Conservation (phyloP, 495 filamentous ascomycete genomes). For the Penicillium atrosanguineum region DNA sequence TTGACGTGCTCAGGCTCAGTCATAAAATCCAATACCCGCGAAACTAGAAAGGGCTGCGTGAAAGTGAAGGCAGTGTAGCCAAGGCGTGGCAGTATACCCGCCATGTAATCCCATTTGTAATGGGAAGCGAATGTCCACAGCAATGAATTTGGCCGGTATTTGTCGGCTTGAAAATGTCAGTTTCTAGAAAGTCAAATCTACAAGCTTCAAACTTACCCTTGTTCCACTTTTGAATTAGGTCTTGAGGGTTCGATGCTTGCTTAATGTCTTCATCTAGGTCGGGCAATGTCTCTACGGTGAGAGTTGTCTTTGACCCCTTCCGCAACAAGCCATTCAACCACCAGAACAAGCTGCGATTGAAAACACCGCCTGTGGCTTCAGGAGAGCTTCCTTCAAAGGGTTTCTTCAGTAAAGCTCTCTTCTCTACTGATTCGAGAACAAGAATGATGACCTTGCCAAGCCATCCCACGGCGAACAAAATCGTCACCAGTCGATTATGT, state of each 20-base stretch:
- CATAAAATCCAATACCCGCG: slow-evolving; percentile 43
- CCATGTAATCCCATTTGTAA: slow-evolving; percentile 34
- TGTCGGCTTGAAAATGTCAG: slow-evolving; percentile 14
- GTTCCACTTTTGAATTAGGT: slow-evolving; percentile 38
- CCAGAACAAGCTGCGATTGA: slow-evolving; percentile 47
- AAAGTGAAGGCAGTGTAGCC: slow-evolving; percentile 54
- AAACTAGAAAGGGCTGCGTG: slow-evolving; percentile 60
- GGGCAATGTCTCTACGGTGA: slow-evolving; percentile 42
- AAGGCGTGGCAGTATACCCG: slow-evolving; percentile 47
- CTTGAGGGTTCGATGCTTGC: slow-evolving; percentile 28
- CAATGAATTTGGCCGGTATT: slow-evolving; percentile 32
- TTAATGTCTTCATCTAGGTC: slow-evolving; percentile 37
- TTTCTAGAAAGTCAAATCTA: too few relatives aligned
- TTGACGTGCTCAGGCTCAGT: slow-evolving; percentile 28
- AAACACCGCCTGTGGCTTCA: slow-evolving; percentile 52
- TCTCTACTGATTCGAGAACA: slow-evolving; percentile 51
- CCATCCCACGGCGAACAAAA: slow-evolving; percentile 19
- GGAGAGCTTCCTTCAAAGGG: slow-evolving; percentile 38
- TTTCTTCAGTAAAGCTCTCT: slow-evolving; percentile 39
- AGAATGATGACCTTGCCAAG: slow-evolving; percentile 42
- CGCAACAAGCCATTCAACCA: slow-evolving; percentile 55
- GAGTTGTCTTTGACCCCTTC: slow-evolving; percentile 39
- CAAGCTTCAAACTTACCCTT: slow-evolving; percentile 10
- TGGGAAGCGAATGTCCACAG: slow-evolving; percentile 35
- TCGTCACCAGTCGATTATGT: slow-evolving; percentile 3